Evolutionary conservation across 106 monocot species (phyloP).

Genomic region (Amphibolis antarctica): DNA sequence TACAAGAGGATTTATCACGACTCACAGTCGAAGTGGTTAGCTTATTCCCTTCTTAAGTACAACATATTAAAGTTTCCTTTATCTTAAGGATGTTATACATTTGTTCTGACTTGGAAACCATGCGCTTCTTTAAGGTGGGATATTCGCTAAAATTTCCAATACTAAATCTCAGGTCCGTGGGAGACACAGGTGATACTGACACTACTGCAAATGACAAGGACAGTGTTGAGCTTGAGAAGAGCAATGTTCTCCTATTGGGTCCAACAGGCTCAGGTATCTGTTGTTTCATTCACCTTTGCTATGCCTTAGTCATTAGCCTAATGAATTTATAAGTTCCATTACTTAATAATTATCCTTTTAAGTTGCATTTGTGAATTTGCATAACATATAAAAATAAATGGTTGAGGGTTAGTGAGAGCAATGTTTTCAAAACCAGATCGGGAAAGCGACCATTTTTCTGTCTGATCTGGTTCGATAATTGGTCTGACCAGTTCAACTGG

Average conservation of each 20-base stretch:
- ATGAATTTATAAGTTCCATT: not conserved
- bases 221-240: conserved; percentile 69
- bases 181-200: conserved; percentile 19
- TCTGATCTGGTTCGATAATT: no score
- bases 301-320: not conserved
- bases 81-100: not conserved
- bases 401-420: no score
- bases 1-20: conserved; percentile 71
- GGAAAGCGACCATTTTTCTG: no score
- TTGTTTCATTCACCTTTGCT: not conserved
- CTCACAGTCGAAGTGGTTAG: conserved; percentile 35
- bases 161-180: conserved; percentile 35
- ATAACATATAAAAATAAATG: no score
- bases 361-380: no score
- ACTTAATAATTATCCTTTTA: not conserved
- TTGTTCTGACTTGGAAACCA: not conserved
- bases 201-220: conserved; percentile 27
- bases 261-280: conserved; percentile 63
- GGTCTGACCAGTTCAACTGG: no score
- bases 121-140: not conserved
- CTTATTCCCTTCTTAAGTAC: conserved; percentile 6
- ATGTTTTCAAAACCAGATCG: no score
- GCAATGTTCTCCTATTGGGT: conserved; percentile 59
- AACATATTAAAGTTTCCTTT: conserved; percentile 2
- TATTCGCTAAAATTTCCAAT: not conserved